Percentiles rank a stretch among this genome's conserved stretches.
phyloP scores from a whole-genome alignment of 306 rosid genomes.

The Cajanus cajan region DNA sequence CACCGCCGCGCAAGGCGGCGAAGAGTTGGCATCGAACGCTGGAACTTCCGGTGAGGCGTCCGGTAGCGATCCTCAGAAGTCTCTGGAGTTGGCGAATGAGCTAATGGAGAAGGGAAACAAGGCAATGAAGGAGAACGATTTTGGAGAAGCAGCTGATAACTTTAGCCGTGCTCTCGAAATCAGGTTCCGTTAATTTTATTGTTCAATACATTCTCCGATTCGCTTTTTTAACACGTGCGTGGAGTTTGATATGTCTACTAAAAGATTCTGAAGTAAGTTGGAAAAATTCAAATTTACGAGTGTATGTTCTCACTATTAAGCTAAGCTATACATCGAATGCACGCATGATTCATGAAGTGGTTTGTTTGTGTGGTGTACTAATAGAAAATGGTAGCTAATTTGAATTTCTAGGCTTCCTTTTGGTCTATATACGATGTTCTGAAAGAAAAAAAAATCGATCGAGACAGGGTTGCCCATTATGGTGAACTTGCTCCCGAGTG shows the following conservation, averaged over 20 bases:
- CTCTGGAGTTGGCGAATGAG: conserved; percentile 60
- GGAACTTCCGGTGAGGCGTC: conserved; percentile 48
- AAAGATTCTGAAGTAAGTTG: neutral
- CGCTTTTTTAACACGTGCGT: neutral
- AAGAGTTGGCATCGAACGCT: conserved; percentile 53
- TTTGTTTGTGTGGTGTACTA: neutral
- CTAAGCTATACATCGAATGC: neutral
- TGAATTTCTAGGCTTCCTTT: neutral
- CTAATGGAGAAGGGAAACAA: conserved; percentile 64
- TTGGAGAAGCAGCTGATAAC: conserved; percentile 71
- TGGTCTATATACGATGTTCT: neutral
- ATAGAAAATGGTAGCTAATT: neutral
- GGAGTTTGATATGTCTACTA: neutral
- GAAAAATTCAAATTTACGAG: neutral
- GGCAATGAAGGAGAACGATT: conserved; percentile 73
- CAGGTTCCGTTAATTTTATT: conserved; percentile 48
- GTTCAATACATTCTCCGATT: neutral
- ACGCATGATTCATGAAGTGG: neutral
- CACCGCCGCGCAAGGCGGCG: conserved; percentile 39
- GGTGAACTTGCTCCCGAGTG: conserved; percentile 96
- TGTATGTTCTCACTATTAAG: neutral
- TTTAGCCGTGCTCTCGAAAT: conserved; percentile 95
- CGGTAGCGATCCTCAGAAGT: conserved; percentile 42
- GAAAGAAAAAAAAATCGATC: conserved; percentile 15
- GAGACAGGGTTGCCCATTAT: conserved; percentile 61